Evolutionary conservation across 768 basidiomycete genomes (phyloP), one percentile per base, ranked within the genome.

Genomic region (Amanita pallidorosea): DNA sequence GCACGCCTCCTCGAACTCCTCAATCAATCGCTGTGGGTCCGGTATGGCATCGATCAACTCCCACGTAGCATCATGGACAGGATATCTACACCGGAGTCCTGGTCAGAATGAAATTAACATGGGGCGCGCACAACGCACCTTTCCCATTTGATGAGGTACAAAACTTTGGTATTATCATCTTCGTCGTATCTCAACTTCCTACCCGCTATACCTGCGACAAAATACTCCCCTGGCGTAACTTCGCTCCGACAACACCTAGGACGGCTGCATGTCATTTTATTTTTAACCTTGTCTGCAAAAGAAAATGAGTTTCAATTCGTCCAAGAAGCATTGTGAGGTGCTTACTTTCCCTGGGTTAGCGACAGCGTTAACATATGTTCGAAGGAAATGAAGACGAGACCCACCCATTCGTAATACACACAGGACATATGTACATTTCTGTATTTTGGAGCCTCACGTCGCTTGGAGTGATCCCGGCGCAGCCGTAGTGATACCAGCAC

Each of bases 401-500:
- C 33, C 50, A 70, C 71, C 56, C 58, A 11, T 57, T 57, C 2
- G 54, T 58, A 31, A 46, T 47, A 56, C 77, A 79, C 7, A 64
- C 57, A 12, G 74, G 77, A 53, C 77, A 79, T 13, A 57, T 54
- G 52, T 73, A 77, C 27, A 56, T 52, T 9, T 58, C 61, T 0
- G 29, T 55, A 5, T 55, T 55, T 34, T 63, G 60, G 25, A 73
- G 51, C n/a, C 73, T 64, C 1, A 58, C 49, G 53, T 79, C 76
- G 0, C 57, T 60, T 2, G 60, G 40, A 11, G 44, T 49, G 35
- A 78, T 61, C 13, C 70, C 76, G 23, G 71, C 69, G 51, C 77
- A 79, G 5, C 73, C 77, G 49, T 70, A 74, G 49, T 79, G 77
- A 50, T 73, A 78, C 77, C 77, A 76, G 49, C 54, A 43, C 2